Conservation (phyloP, 2,329 filamentous ascomycete species). For the Fusarium sp. region DNA sequence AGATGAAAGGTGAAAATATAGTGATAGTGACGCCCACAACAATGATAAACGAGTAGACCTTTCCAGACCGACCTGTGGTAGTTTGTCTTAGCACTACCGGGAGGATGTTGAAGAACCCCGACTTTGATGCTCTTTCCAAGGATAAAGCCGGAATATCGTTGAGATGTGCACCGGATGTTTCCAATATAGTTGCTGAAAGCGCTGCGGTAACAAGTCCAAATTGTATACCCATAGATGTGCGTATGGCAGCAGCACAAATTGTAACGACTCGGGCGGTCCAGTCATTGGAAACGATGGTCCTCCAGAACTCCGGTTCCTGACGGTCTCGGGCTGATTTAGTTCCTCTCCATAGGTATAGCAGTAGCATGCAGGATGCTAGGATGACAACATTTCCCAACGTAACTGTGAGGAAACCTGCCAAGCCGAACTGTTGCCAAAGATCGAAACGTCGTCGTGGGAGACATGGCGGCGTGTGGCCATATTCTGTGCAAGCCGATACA, state of each 20-base stretch:
- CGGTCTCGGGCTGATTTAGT: too few relatives aligned
- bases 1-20: constrained; percentile 8
- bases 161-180: neutral
- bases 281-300: neutral
- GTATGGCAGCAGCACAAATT: constrained; percentile 15
- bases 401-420: too few relatives aligned
- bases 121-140: neutral
- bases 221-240: neutral
- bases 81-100: neutral
- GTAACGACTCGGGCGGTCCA: constrained; percentile 1
- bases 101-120: neutral
- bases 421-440: too few relatives aligned
- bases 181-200: constrained; percentile 1
- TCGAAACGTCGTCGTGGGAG: too few relatives aligned
- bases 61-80: accelerated
- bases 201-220: neutral
- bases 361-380: too few relatives aligned
- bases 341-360: too few relatives aligned
- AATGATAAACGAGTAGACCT: neutral
- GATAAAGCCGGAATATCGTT: neutral
- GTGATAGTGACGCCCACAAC: neutral
- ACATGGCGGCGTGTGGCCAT: too few relatives aligned
- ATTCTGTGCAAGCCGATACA: too few relatives aligned
- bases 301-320: neutral
- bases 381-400: too few relatives aligned